Conservation (phyloP, 768 basidiomycete genomes). For the Collybiopsis confluens region DNA sequence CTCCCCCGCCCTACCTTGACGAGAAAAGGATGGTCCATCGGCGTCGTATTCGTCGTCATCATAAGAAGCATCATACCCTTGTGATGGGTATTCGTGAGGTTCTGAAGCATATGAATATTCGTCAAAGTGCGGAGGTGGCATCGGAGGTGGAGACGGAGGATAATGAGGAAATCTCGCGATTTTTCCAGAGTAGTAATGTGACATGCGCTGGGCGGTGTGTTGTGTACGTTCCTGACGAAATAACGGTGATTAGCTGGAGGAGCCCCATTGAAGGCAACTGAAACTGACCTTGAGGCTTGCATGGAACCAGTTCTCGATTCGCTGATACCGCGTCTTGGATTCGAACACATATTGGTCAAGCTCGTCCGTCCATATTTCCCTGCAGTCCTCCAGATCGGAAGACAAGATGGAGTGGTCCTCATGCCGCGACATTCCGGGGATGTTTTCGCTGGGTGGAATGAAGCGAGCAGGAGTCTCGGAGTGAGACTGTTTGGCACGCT, state of each 20-base stretch:
- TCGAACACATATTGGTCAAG: slow-evolving; percentile 66
- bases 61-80: not conserved
- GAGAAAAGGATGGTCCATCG: slow-evolving; percentile 14
- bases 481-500: slow-evolving; percentile 28
- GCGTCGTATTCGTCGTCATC: slow-evolving; percentile 1
- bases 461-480: slow-evolving; percentile 6
- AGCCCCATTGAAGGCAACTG: not conserved
- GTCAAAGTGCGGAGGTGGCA: slow-evolving; percentile 1
- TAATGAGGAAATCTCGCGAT: slow-evolving; percentile 42
- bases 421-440: slow-evolving; percentile 15
- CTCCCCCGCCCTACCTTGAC: slow-evolving; percentile 36
- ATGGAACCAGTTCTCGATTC: slow-evolving; percentile 73
- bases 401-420: slow-evolving; percentile 51
- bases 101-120: slow-evolving; percentile 2
- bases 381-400: slow-evolving; percentile 80
- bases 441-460: slow-evolving; percentile 19
- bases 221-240: slow-evolving; percentile 63
- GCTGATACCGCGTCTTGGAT: slow-evolving; percentile 68
- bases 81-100: not conserved
- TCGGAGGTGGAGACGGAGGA: slow-evolving; percentile 24
- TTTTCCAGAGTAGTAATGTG: slow-evolving; percentile 51
- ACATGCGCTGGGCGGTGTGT: slow-evolving; percentile 52
- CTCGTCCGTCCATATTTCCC: slow-evolving; percentile 72
- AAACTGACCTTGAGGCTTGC: slow-evolving; percentile 54
- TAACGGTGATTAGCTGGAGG: not conserved